phyloP scores from a whole-genome alignment of 1,284 basidiomycete species.

The Vanrija sp. region DNA sequence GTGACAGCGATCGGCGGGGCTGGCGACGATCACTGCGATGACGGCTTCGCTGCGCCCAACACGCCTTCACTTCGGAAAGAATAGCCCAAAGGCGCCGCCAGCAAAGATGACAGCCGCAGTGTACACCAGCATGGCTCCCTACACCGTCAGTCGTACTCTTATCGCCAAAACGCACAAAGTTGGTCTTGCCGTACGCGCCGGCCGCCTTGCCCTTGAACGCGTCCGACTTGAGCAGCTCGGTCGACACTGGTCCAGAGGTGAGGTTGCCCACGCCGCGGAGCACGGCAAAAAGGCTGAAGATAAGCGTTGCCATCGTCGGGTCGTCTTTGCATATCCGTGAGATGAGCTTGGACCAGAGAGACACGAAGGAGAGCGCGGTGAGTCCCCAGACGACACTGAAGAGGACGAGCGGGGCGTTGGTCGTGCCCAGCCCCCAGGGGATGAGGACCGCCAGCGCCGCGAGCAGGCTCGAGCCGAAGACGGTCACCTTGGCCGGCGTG shows the following conservation, averaged over 20 bases:
- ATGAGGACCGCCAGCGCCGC: slow-evolving; percentile 39
- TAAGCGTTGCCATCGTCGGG: slow-evolving; percentile 26
- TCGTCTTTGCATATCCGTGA: slow-evolving; percentile 36
- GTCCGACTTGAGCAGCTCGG: slow-evolving; percentile 27
- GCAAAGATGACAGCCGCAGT: slow-evolving; percentile 17
- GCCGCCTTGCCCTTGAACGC: slow-evolving; percentile 22
- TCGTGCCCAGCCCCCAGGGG: slow-evolving; percentile 46
- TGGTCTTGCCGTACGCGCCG: slow-evolving; percentile 40
- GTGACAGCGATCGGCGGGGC: too few relatives aligned
- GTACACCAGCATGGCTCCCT: slow-evolving; percentile 23
- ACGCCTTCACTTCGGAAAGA: slow-evolving; percentile 8
- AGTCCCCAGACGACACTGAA: slow-evolving; percentile 35
- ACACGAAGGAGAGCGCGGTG: slow-evolving; percentile 31
- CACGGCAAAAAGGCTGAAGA: slow-evolving; percentile 43
- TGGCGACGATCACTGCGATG: too few relatives aligned
- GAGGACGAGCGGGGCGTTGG: slow-evolving; percentile 21
- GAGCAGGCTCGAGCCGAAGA: slow-evolving; percentile 34
- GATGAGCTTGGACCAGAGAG: slow-evolving; percentile 36
- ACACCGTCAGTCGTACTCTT: neutral
- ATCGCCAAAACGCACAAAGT: slow-evolving; percentile 18
- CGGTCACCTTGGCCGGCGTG: slow-evolving; percentile 26
- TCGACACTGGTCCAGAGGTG: slow-evolving; percentile 37
- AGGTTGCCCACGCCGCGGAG: slow-evolving; percentile 47
- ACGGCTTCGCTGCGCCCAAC: too few relatives aligned
- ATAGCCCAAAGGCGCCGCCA: slow-evolving; percentile 15